Percentiles rank a stretch among this genome's conserved stretches.
phyloP scores from a whole-genome alignment of 1,139 yeast species.

The Hyphopichia pseudoburtonii region DNA sequence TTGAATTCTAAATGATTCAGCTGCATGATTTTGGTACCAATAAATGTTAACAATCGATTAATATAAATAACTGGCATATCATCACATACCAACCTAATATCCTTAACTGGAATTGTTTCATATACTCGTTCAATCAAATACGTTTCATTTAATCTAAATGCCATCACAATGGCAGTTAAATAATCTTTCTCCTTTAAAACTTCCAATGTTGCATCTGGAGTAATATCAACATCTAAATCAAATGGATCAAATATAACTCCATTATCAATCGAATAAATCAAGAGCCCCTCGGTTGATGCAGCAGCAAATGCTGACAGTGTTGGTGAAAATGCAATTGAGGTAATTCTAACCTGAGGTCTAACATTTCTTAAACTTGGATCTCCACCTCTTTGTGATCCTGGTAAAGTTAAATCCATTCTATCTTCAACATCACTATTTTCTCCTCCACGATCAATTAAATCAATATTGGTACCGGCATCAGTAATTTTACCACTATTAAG shows the following conservation, averaged over 20 bases:
- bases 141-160: slow-evolving; percentile 85
- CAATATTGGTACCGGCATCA: slow-evolving; percentile 79
- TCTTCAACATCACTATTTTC: slow-evolving; percentile 87
- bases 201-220: slow-evolving; percentile 73
- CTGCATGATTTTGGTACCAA: slow-evolving; percentile 58
- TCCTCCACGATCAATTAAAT: slow-evolving; percentile 78
- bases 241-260: slow-evolving; percentile 85
- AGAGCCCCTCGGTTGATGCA: slow-evolving; percentile 91
- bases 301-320: slow-evolving; percentile 92
- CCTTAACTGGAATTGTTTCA: slow-evolving; percentile 74
- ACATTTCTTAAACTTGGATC: slow-evolving; percentile 79
- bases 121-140: slow-evolving; percentile 71
- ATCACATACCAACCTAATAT: slow-evolving; percentile 62
- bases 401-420: slow-evolving; percentile 70
- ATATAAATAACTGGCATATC: slow-evolving; percentile 79
- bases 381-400: slow-evolving; percentile 88
- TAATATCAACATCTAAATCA: slow-evolving; percentile 89
- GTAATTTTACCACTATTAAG: slow-evolving; percentile 82
- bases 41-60: slow-evolving; percentile 62
- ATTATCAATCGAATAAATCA: slow-evolving; percentile 79
- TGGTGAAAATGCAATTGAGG: slow-evolving; percentile 80
- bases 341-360: slow-evolving; percentile 80
- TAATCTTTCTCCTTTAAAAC: slow-evolving; percentile 68
- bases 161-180: slow-evolving; percentile 83
- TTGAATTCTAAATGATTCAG: slow-evolving; percentile 86